Evolutionary conservation across 371 early-diverging fungal species (phyloP), one percentile per base, ranked within the genome.

Genomic region (Haplosporangium sp.): DNA sequence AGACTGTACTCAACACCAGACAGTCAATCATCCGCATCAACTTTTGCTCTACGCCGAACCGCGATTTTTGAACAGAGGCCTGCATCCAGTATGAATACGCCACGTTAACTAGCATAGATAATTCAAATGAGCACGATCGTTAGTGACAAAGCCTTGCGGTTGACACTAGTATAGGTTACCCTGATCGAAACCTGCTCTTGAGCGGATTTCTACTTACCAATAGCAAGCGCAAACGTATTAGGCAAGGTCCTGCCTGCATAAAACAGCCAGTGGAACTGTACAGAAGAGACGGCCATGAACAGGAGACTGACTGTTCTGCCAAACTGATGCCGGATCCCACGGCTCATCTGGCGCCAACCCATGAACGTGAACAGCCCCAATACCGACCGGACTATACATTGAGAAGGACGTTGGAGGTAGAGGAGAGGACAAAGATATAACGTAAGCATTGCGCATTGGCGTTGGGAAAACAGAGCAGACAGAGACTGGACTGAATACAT

Each of bases 191-290:
- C n/a, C n/a, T n/a, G n/a, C n/a, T 29, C 29, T 29, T 29, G 29
- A 29, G 4, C 29, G 29, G 29, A 29, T 29, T 29, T 29, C 29
- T 2, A 29, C 61, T 55, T 77, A 75, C 87, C 86, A 51, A 92
- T 82, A 40, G 91, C 87, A 41, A 96, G 83, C 0, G 95, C 97
- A 76, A 96, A 87, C 10, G 91, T 91, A 72, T 97, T 98, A 29
- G 95, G 94, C 42, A 98, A 83, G 50, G 95, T 91, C 53, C 97
- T 88, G 21, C 92, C 91, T 11, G 90, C 91, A 93, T 95, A 97
- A 76, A 95, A 98, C 56, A 91, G 83, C 67, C 91, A 79, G 80
- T 97, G 97, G 74, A 98, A 97, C 77, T 97, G 96, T 56, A 86
- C 85, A 43, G 86, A 59, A 13, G 88, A 76, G 21, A 96, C 81